These are phyloP conservation scores for Erodium trifolium DNA, from an alignment of 441 rosid species.

Conservation along the genomic window DNA sequence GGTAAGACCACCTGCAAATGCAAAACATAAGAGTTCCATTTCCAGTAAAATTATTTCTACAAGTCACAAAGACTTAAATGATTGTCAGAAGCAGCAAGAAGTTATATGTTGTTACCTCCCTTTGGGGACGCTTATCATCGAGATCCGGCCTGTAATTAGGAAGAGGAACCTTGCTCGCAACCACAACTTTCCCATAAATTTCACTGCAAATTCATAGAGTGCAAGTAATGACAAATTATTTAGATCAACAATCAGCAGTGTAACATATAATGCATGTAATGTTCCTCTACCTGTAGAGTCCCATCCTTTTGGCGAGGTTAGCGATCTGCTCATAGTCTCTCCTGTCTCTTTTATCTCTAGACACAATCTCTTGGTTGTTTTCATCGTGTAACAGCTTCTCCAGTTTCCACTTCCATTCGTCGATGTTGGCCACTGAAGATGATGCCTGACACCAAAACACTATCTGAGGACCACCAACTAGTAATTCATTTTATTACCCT, in stretches of 20 bases:
- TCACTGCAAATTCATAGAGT: slow-evolving; percentile 36
- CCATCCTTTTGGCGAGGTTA: slow-evolving; percentile 80
- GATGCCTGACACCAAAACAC: slow-evolving; percentile 48
- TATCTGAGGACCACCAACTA: background rate
- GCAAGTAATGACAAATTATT: background rate
- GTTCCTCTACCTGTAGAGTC: slow-evolving; percentile 62
- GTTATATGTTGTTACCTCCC: slow-evolving; percentile 53
- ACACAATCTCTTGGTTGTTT: slow-evolving; percentile 72
- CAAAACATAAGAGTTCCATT: slow-evolving; percentile 15
- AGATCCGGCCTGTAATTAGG: slow-evolving; percentile 95
- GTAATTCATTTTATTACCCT: background rate
- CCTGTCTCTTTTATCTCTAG: slow-evolving; percentile 85
- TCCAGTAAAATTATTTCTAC: background rate
- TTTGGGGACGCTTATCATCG: slow-evolving; percentile 96
- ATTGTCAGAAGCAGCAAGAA: slow-evolving; percentile 15
- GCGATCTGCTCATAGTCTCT: slow-evolving; percentile 92
- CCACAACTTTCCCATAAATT: slow-evolving; percentile 87
- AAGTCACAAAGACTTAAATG: slow-evolving; percentile 1
- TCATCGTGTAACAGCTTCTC: slow-evolving; percentile 58
- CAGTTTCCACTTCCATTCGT: slow-evolving; percentile 98
- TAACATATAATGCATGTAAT: background rate
- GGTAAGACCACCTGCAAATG: slow-evolving; percentile 69
- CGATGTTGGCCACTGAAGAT: slow-evolving; percentile 82
- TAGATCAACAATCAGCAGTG: background rate
- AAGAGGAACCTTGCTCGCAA: slow-evolving; percentile 95